Evolutionary conservation across 83 land plant species (phyloP).

Genomic region (Picea abies): DNA sequence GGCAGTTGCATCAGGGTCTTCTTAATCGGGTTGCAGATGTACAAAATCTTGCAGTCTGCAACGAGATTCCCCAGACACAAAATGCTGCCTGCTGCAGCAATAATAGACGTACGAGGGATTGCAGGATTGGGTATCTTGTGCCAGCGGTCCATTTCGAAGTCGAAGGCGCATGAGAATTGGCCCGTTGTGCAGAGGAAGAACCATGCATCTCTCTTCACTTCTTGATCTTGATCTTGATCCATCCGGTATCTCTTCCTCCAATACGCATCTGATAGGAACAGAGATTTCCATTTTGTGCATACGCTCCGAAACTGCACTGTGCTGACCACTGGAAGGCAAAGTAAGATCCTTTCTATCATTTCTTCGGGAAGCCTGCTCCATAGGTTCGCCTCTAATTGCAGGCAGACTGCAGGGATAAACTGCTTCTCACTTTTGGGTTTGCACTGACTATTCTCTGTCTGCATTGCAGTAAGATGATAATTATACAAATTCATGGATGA

Average conservation of each 20-base stretch:
- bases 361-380: conserved; percentile 29
- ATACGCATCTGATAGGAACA: conserved; percentile 20
- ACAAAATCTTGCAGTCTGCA: conserved; percentile 27
- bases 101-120: conserved; percentile 16
- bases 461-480: neutral
- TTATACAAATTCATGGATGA: too few species aligned
- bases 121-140: conserved; percentile 18
- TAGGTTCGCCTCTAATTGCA: neutral
- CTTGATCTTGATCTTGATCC: neutral
- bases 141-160: conserved; percentile 13
- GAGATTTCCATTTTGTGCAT: conserved; percentile 23
- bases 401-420: neutral
- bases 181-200: conserved; percentile 37
- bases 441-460: conserved; percentile 3
- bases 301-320: conserved; percentile 17
- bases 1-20: conserved; percentile 19
- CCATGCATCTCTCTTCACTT: conserved; percentile 10
- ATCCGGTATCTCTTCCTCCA: neutral
- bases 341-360: conserved; percentile 18
- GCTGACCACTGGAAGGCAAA: conserved; percentile 18
- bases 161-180: conserved; percentile 21
- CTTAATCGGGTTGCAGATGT: conserved; percentile 26
- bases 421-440: neutral
- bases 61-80: conserved; percentile 33
- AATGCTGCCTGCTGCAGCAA: conserved; percentile 24